Evolutionary conservation across 768 basidiomycete genomes (phyloP), one percentile per base, ranked within the genome.

Genomic region (Chlorophyllum brunneum): DNA sequence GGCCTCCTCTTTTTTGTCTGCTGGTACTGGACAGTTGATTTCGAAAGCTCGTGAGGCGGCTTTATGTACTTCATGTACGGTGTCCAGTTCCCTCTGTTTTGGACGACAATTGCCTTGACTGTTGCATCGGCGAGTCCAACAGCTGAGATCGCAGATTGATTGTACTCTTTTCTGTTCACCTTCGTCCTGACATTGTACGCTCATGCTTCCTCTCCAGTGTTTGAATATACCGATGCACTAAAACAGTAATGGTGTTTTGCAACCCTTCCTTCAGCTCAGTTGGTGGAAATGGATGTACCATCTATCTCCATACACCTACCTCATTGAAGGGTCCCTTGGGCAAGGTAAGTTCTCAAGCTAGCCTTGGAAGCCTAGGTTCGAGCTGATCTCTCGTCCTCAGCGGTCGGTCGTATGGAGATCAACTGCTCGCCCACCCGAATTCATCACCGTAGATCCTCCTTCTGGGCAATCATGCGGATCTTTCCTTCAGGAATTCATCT

Each of bases 211-310:
- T 42, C 8, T 58, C 56, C n/a, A 24, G 2, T 26, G 4, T 27
- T 7, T n/a, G 8, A 5, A 13, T 13, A 5, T 27, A 8, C 6
- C 18, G 27, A 18, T 18, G 11, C 27, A 22, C 39, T n/a, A 2
- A 18, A n/a, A n/a, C 20, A 82, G 80, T 60, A 75, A 85, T 56
- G 85, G 85, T 55, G 82, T 87, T 31, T 61, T 88, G 3, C 86
- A 88, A 58, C 86, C 86, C 5, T 83, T 70, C 60, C 58, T 71
- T 6, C 70, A 73, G 15, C 77, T 88, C 2, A 79, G 79, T 9
- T 85, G 83, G 80, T 88, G 86, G 86, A 61, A 66, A 46, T 88
- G 85, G 85, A 84, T 86, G 84, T 87, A 82, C 52, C 69, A 66
- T 41, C 46, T 79, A 4, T 78, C 79, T 1, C 79, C 79, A 0